Evolutionary conservation across 495 filamentous ascomycete genomes (phyloP).

Genomic region (Lentithecium fluviatile): DNA sequence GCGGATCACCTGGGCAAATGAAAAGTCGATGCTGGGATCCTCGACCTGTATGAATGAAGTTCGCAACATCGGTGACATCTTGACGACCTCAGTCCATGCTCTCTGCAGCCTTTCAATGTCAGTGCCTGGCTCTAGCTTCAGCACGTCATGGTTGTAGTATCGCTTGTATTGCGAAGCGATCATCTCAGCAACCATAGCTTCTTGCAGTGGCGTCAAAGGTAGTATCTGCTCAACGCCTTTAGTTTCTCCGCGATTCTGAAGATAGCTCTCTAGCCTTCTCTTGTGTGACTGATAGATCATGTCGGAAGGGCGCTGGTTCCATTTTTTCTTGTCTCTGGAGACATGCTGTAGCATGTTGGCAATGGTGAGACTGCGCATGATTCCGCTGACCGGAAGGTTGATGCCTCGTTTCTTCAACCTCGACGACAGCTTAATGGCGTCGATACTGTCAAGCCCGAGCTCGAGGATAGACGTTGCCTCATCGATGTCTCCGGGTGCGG

Average conservation of each 20-base stretch:
- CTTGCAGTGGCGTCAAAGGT: conserved; percentile 72
- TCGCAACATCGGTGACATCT: conserved; percentile 65
- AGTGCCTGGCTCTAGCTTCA: conserved; percentile 52
- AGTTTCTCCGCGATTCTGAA: conserved; percentile 17
- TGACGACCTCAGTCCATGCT: conserved; percentile 61
- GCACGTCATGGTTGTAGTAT: conserved; percentile 78
- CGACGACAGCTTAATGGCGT: conserved; percentile 66
- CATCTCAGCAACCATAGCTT: conserved; percentile 78
- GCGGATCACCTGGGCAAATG: conserved; percentile 67
- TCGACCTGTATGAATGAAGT: conserved; percentile 68
- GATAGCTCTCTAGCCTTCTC: conserved; percentile 39
- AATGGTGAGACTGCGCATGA: conserved; percentile 70
- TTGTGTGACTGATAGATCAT: conserved; percentile 23
- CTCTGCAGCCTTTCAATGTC: conserved; percentile 54
- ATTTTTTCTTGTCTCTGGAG: background rate
- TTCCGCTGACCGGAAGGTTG: conserved; percentile 59
- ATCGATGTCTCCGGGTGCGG: conserved; percentile 50
- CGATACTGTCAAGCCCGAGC: conserved; percentile 68
- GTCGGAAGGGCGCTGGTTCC: background rate
- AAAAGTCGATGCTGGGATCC: conserved; percentile 50
- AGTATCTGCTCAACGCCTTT: conserved; percentile 55
- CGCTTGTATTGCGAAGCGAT: conserved; percentile 59
- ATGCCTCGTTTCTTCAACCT: conserved; percentile 60
- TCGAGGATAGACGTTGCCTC: conserved; percentile 59
- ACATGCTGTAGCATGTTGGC: conserved; percentile 48